A percentile compares a stretch with the other conserved stretches of the same genome.
These are phyloP conservation scores for Dispira parvispora DNA, from an alignment of 192 early-diverging fungal species.

Conservation along the genomic window DNA sequence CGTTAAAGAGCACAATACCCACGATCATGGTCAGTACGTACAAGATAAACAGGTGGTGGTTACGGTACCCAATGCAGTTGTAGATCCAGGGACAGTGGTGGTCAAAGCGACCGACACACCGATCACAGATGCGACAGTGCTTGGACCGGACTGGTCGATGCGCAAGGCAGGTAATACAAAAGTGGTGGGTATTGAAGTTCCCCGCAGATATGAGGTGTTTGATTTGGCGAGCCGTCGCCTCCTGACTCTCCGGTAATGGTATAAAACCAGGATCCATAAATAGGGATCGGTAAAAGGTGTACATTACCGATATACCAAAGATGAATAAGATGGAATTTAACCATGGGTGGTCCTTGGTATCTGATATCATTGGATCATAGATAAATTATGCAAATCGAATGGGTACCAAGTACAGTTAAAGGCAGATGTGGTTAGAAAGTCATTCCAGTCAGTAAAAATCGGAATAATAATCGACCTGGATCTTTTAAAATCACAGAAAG, in stretches of 20 bases:
- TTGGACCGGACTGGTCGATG: constrained; percentile 78
- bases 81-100: constrained; percentile 97
- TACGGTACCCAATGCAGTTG: constrained; percentile 82
- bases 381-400: no score
- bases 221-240: constrained; percentile 19
- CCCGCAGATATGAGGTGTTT: constrained; percentile 45
- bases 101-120: constrained; percentile 88
- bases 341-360: constrained; percentile 25
- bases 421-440: no score
- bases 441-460: no score
- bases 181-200: constrained; percentile 55
- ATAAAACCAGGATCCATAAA: constrained; percentile 68
- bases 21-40: constrained; percentile 52
- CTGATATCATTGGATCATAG: constrained; percentile 35
- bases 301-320: constrained; percentile 40
- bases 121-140: constrained; percentile 84
- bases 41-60: constrained; percentile 76
- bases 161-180: constrained; percentile 72
- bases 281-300: constrained; percentile 60
- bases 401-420: no score
- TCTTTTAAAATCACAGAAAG: no score
- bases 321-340: constrained; percentile 50
- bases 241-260: constrained; percentile 25
- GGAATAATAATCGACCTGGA: no score
- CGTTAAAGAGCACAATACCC: constrained; percentile 38